Percentiles rank a stretch among this genome's conserved stretches.
Evolutionary conservation across 2,329 filamentous ascomycete species (phyloP).

Genomic region (Cladorrhinum sp.): DNA sequence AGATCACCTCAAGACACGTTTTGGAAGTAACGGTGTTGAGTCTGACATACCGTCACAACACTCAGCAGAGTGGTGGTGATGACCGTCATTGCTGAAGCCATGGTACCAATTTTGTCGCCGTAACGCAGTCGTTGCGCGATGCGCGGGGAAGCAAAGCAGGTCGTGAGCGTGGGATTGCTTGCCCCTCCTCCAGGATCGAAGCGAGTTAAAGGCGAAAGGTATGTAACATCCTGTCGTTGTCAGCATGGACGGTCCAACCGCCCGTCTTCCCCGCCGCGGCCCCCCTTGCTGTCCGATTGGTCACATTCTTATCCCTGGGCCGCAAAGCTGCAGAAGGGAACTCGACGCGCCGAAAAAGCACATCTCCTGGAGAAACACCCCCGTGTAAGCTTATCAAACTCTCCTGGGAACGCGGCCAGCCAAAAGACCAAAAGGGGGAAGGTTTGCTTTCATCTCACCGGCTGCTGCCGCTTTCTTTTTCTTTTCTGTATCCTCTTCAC

Average conservation of each 20-base stretch:
- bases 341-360: not conserved
- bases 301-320: not conserved
- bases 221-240: not conserved
- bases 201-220: not conserved
- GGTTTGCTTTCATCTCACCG: not conserved
- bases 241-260: not conserved
- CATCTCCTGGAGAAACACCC: not conserved
- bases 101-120: not conserved
- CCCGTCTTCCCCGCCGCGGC: not conserved
- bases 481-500: not conserved
- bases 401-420: not conserved
- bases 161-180: not conserved
- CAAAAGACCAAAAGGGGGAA: not conserved
- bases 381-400: not conserved
- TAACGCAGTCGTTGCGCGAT: not conserved
- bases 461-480: not conserved
- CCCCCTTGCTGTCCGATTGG: not conserved
- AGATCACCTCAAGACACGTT: too few species aligned
- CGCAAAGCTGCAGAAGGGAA: not conserved
- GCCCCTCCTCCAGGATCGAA: not conserved
- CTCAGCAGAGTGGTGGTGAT: not conserved
- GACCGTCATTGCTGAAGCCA: not conserved
- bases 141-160: too few species aligned
- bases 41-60: not conserved
- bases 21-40: too few species aligned